Evolutionary conservation across 2,329 filamentous ascomycete genomes (phyloP).

Genomic region (Colletotrichum tropicale): DNA sequence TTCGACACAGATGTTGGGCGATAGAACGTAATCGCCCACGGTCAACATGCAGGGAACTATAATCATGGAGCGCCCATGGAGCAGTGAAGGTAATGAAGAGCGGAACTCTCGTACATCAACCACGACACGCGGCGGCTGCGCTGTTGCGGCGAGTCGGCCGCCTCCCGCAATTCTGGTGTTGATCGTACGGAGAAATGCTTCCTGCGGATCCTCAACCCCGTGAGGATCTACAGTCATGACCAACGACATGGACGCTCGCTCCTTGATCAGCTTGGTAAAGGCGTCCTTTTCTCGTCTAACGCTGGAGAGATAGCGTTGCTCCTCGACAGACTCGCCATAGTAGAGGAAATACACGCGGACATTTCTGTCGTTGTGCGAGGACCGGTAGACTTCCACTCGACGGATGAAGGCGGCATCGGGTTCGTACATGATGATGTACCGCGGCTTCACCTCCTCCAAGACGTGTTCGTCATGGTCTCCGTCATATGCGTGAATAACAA

Average conservation of each 20-base stretch:
- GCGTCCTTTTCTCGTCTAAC: conserved; percentile 96
- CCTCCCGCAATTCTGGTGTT: conserved; percentile 97
- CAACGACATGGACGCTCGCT: conserved; percentile 90
- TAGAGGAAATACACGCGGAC: conserved; percentile 97
- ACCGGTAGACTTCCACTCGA: conserved; percentile 92
- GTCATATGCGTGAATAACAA: conserved; percentile 92
- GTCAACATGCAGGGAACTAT: conserved; percentile 95
- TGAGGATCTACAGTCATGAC: conserved; percentile 78
- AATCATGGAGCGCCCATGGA: conserved; percentile 87
- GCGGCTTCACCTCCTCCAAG: conserved; percentile 91
- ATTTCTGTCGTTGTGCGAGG: conserved; percentile 87
- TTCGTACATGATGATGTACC: conserved; percentile 99
- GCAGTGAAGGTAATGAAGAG: conserved; percentile 86
- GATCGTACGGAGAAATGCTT: conserved; percentile 90
- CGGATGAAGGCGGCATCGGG: conserved; percentile 94
- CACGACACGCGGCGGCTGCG: conserved; percentile 86
- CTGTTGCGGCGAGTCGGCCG: conserved; percentile 81
- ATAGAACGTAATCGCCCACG: conserved; percentile 94
- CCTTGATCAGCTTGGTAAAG: conserved; percentile 92
- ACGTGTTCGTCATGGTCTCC: conserved; percentile 95
- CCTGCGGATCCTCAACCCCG: conserved; percentile 79
- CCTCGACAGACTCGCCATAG: conserved; percentile 92
- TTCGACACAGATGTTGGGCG: conserved; percentile 89
- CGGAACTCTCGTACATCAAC: conserved; percentile 97
- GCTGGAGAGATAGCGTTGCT: conserved; percentile 88